Percentiles rank a stretch among this genome's conserved stretches.
phyloP scores from a whole-genome alignment of 352 stramenopile genomes.

The Pseudoperonospora humuli region DNA sequence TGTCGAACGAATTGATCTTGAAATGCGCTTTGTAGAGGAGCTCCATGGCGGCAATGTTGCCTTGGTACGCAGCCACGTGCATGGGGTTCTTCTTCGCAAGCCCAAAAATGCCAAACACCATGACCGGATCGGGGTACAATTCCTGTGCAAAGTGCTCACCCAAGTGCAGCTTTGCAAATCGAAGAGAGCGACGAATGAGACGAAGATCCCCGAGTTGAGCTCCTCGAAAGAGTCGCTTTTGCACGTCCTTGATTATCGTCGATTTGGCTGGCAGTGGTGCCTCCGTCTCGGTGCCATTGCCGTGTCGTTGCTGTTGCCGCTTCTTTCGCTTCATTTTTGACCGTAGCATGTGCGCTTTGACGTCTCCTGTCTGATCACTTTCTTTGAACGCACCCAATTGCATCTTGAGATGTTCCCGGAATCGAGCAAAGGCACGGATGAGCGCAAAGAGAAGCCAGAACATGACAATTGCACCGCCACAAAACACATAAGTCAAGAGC shows the following conservation, averaged over 20 bases:
- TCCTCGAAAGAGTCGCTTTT: constrained; percentile 67
- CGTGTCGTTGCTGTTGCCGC: constrained; percentile 27
- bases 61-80: constrained; percentile 75
- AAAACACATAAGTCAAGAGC: constrained; percentile 41
- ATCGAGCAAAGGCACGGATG: constrained; percentile 62
- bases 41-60: constrained; percentile 68
- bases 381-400: constrained; percentile 77
- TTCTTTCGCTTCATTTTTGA: constrained; percentile 46
- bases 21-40: constrained; percentile 50
- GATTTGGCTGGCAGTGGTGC: constrained; percentile 16
- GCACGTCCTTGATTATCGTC: constrained; percentile 41
- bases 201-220: constrained; percentile 58
- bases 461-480: constrained; percentile 30
- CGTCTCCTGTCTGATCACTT: constrained; percentile 70
- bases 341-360: constrained; percentile 58
- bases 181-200: constrained; percentile 46
- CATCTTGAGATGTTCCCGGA: constrained; percentile 82
- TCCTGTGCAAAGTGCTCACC: constrained; percentile 48
- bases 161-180: constrained; percentile 43
- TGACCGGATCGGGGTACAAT: constrained; percentile 57
- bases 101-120: constrained; percentile 65
- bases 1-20: constrained; percentile 68
- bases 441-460: constrained; percentile 61
- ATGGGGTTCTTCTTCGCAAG: constrained; percentile 79
- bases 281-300: not conserved